A percentile compares a stretch with the other conserved stretches of the same genome.
Evolutionary conservation across 495 filamentous ascomycete genomes (phyloP).

Genomic region (Penicillium verhagenii): DNA sequence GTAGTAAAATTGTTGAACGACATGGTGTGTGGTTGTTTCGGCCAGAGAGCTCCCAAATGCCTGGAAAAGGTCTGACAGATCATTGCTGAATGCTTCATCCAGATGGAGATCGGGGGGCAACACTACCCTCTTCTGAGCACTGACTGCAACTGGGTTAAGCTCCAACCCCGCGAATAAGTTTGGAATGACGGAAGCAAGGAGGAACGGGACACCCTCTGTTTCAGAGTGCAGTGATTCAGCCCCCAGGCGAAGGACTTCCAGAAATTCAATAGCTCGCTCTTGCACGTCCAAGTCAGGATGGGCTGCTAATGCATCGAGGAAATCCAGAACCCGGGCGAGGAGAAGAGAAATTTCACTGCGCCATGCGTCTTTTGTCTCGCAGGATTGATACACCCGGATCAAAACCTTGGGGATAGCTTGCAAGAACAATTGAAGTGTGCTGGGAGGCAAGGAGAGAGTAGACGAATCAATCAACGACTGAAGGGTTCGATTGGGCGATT

Average conservation of each 20-base stretch:
- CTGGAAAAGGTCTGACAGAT: constrained; percentile 60
- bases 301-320: constrained; percentile 70
- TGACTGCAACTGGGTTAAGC: constrained; percentile 82
- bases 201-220: constrained; percentile 65
- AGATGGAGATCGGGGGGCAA: constrained; percentile 71
- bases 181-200: constrained; percentile 86
- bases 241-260: constrained; percentile 81
- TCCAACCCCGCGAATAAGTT: constrained; percentile 81
- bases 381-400: constrained; percentile 57
- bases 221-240: constrained; percentile 74
- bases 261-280: constrained; percentile 88
- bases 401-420: constrained; percentile 88
- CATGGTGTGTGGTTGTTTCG: constrained; percentile 2
- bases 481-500: constrained; percentile 62
- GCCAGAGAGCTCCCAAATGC: constrained; percentile 4
- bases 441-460: constrained; percentile 57
- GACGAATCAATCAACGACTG: constrained; percentile 68
- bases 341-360: constrained; percentile 71
- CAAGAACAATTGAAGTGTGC: constrained; percentile 71
- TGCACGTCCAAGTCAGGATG: constrained; percentile 95
- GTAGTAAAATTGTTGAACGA: constrained; percentile 72
- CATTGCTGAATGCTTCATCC: constrained; percentile 76
- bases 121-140: constrained; percentile 85
- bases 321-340: constrained; percentile 74
- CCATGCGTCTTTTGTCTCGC: constrained; percentile 59